Evolutionary conservation across 257 asterid species (phyloP).

Genomic region (Gentiana straminea): DNA sequence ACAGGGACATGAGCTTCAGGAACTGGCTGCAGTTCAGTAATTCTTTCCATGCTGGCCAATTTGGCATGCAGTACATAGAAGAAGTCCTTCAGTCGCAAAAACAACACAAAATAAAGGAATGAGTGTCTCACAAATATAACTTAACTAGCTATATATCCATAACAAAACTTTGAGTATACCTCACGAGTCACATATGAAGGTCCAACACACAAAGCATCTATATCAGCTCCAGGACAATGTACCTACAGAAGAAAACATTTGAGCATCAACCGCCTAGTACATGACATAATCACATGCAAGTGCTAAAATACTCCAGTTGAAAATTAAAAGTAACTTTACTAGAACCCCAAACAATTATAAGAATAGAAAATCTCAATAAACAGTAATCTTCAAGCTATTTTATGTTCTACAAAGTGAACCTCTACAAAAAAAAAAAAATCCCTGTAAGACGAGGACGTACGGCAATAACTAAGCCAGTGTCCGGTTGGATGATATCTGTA

Average conservation of each 20-base stretch:
- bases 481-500: too few species aligned
- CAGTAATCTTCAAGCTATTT: too few species aligned
- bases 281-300: too few species aligned
- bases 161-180: constrained; percentile 10
- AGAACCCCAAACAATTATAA: too few species aligned
- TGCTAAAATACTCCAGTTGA: too few species aligned
- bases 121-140: not conserved
- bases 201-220: constrained; percentile 32
- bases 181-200: constrained; percentile 32
- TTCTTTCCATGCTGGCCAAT: constrained; percentile 57
- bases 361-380: too few species aligned
- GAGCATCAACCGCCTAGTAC: too few species aligned
- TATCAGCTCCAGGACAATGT: constrained; percentile 35
- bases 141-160: not conserved
- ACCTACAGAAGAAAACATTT: constrained; percentile 12
- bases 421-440: too few species aligned
- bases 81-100: constrained; percentile 58
- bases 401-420: too few species aligned
- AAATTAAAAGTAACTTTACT: too few species aligned
- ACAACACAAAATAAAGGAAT: constrained; percentile 5
- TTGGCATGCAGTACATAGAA: constrained; percentile 59
- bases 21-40: constrained; percentile 78
- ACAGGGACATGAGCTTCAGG: constrained; percentile 97
- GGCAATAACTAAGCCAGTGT: too few species aligned
- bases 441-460: too few species aligned